phyloP scores from a whole-genome alignment of 2,329 filamentous ascomycete genomes.

The Fusarium continuum region DNA sequence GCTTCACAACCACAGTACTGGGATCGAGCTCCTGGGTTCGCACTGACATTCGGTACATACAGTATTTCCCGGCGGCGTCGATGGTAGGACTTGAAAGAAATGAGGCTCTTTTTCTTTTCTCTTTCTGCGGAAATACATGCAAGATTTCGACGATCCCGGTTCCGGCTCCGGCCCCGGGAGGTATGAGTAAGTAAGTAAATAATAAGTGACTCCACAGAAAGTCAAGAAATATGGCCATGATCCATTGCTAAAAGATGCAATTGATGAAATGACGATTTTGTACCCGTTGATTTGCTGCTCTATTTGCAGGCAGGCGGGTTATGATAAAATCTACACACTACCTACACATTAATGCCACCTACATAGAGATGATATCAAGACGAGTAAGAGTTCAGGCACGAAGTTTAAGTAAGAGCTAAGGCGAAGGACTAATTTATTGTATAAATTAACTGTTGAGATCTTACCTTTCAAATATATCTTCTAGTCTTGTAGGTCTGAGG shows the following conservation, averaged over 20 bases:
- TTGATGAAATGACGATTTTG: slow-evolving; percentile 1
- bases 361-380: too few relatives aligned
- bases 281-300: neutral
- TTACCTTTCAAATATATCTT: too few relatives aligned
- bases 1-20: neutral
- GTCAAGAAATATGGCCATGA: neutral
- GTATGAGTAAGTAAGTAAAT: neutral
- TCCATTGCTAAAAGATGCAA: neutral
- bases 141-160: slow-evolving; percentile 14
- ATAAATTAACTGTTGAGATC: neutral
- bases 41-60: neutral
- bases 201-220: neutral
- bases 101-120: slow-evolving; percentile 25
- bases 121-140: slow-evolving; percentile 33
- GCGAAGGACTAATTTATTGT: too few relatives aligned
- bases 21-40: neutral
- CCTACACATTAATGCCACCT: too few relatives aligned
- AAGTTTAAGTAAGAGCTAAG: too few relatives aligned
- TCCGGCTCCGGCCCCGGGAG: slow-evolving; percentile 31
- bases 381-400: too few relatives aligned
- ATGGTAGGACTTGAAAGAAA: neutral
- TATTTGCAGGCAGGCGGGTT: too few relatives aligned
- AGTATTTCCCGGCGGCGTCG: neutral
- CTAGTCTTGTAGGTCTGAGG: too few relatives aligned
- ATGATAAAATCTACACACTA: too few relatives aligned